phyloP scores from a whole-genome alignment of 2,329 filamentous ascomycete species.

The Aspergillus melleus region DNA sequence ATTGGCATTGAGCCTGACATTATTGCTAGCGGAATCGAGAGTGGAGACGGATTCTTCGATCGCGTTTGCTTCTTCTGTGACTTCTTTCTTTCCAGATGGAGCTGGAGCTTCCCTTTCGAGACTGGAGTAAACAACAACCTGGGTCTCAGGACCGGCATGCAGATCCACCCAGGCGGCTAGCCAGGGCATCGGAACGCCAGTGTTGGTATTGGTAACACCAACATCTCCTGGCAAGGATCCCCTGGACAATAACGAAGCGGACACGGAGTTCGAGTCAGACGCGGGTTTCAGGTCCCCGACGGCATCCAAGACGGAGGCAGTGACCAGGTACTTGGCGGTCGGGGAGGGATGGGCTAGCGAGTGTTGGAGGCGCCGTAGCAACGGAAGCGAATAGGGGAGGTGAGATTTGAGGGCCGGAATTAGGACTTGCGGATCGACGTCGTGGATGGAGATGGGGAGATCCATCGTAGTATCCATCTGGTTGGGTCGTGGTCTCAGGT shows the following conservation, averaged over 20 bases:
- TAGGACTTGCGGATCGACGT: conserved; percentile 17
- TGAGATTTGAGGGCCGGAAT: conserved; percentile 33
- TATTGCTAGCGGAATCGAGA: conserved; percentile 2
- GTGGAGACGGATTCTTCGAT: conserved; percentile 10
- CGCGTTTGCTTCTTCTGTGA: neutral
- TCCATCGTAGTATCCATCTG: conserved; percentile 10
- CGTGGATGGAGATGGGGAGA: conserved; percentile 11
- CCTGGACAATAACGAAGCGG: conserved; percentile 22
- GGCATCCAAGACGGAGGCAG: conserved; percentile 3
- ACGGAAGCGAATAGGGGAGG: conserved; percentile 39
- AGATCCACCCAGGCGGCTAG: conserved; percentile 44
- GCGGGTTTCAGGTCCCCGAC: no score
- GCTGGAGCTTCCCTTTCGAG: conserved; percentile 31
- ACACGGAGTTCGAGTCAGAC: neutral
- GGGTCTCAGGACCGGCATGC: conserved; percentile 39
- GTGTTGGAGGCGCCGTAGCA: conserved; percentile 43
- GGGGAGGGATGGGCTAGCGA: conserved; percentile 29
- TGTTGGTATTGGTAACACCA: no score
- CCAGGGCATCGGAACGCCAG: conserved; percentile 29
- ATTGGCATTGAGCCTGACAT: neutral
- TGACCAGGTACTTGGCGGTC: conserved; percentile 36
- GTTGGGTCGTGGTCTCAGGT: neutral
- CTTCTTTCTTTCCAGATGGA: neutral
- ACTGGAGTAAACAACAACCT: conserved; percentile 43
- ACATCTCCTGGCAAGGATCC: conserved; percentile 2